These are phyloP conservation scores for Starmera quercuum DNA, from an alignment of 805 yeast genomes.

Conservation along the genomic window DNA sequence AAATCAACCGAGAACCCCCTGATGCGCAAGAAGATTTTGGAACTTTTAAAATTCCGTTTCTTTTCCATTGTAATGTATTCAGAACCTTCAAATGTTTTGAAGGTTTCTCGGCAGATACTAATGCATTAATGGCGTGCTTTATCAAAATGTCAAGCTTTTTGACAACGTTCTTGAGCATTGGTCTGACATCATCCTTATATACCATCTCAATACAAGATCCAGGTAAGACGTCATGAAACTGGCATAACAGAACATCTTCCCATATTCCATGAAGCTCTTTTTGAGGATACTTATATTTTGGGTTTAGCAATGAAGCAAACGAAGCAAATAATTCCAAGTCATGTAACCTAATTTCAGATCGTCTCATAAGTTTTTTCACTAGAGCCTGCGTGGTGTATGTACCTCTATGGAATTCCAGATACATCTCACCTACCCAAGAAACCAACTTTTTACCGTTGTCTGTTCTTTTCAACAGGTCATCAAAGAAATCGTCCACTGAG, in stretches of 20 bases:
- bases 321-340: conserved; percentile 84
- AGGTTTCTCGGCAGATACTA: conserved; percentile 20
- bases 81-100: conserved; percentile 13
- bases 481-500: conserved; percentile 70
- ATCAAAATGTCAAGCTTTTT: conserved; percentile 45
- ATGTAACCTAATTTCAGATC: conserved; percentile 66
- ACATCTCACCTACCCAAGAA: conserved; percentile 89
- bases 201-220: conserved; percentile 95
- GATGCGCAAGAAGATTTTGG: conserved; percentile 11
- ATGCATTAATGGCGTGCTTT: conserved; percentile 38
- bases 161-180: conserved; percentile 58
- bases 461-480: conserved; percentile 53
- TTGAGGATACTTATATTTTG: conserved; percentile 64
- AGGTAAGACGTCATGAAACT: conserved; percentile 96
- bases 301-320: conserved; percentile 47
- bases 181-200: conserved; percentile 79
- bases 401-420: conserved; percentile 93
- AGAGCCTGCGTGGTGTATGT: conserved; percentile 93
- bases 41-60: conserved; percentile 33
- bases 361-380: conserved; percentile 74
- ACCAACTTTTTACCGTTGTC: conserved; percentile 63
- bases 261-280: conserved; percentile 63
- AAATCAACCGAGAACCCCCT: not conserved
- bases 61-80: conserved; percentile 62
- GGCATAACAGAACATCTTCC: conserved; percentile 86